Evolutionary conservation across 805 yeast genomes (phyloP), one percentile per base, ranked within the genome.

Genomic region (Sugiyamaella americana): DNA sequence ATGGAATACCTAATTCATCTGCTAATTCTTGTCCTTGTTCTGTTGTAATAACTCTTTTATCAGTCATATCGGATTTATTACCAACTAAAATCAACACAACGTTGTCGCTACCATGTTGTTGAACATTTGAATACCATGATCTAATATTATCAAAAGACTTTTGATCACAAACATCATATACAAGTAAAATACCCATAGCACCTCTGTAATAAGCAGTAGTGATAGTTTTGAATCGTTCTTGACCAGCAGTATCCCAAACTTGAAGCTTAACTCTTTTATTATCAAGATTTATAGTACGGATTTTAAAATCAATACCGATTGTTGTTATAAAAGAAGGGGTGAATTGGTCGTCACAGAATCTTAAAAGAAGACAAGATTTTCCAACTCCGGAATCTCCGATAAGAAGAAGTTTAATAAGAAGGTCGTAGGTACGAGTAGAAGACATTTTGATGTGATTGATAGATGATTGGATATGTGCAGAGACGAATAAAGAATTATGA

Each of bases 211-310:
- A 93, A 13, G 97, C 91, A 2, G 97, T 87, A 16, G 98, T 91
- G 71, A 91, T 93, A 43, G 98, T 93, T 75, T 96, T 82, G 73
- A 91, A 91, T 58, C 98, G 76, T 70, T 91, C 98, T 73, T 91
- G 98, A 43, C 98, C 98, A 17, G 98, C 98, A 49, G 98, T 91
- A 66, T 91, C 98, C 98, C 98, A 91, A 38, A 91, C 85, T 67
- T 93, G 98, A 63, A 91, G 76, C 70, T 93, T 93, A 68, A 93
- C 85, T 55, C 84, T 84, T 68, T 86, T 85, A 45, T 96, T 96
- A 53, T 91, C 91, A 55, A 89, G 76, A 58, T 91, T 97, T 57
- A 89, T 86, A 23, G 96, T 89, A 69, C 96, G 84, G 65, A 93
- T 91, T 72, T 93, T 93, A 77, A 93, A 93, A 67, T 93, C 98